Evolutionary conservation across 2,329 filamentous ascomycete species (phyloP).

Genomic region (Mycogone perniciosa): DNA sequence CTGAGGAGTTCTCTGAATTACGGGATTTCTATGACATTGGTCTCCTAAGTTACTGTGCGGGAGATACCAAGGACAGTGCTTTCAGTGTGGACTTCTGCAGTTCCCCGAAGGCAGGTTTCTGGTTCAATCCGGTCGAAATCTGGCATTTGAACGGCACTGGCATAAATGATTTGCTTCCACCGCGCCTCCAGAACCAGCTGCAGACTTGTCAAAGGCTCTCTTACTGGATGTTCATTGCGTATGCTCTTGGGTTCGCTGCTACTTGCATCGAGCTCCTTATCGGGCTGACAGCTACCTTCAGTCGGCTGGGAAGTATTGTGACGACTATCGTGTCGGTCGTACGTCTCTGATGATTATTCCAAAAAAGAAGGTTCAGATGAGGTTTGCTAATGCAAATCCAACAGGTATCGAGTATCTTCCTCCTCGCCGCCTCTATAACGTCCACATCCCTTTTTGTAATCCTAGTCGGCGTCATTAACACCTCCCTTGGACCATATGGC

Average conservation of each 20-base stretch:
- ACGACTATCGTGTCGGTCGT: conserved; percentile 4
- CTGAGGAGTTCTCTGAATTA: not conserved
- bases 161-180: conserved; percentile 2
- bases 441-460: conserved; percentile 1
- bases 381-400: not conserved
- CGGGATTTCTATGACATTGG: conserved; percentile 8
- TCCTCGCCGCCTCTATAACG: conserved; percentile 2
- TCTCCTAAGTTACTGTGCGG: conserved; percentile 5
- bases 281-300: conserved; percentile 7
- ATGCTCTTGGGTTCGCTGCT: conserved; percentile 2
- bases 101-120: conserved; percentile 6
- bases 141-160: conserved; percentile 5
- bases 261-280: not conserved
- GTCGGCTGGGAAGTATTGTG: conserved; percentile 2
- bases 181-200: conserved; percentile 3
- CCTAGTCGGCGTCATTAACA: not conserved
- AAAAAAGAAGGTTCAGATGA: not conserved
- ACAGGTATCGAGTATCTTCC: conserved; percentile 1
- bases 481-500: conserved; percentile 3
- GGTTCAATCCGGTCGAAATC: conserved; percentile 9
- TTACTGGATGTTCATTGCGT: conserved; percentile 10
- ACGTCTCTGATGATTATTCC: not conserved
- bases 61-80: not conserved
- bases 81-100: conserved; percentile 4
- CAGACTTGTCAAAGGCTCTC: conserved; percentile 5